Evolutionary conservation across 495 filamentous ascomycete genomes (phyloP), one percentile per base, ranked within the genome.

Genomic region (Xanthoparmelia taractica): DNA sequence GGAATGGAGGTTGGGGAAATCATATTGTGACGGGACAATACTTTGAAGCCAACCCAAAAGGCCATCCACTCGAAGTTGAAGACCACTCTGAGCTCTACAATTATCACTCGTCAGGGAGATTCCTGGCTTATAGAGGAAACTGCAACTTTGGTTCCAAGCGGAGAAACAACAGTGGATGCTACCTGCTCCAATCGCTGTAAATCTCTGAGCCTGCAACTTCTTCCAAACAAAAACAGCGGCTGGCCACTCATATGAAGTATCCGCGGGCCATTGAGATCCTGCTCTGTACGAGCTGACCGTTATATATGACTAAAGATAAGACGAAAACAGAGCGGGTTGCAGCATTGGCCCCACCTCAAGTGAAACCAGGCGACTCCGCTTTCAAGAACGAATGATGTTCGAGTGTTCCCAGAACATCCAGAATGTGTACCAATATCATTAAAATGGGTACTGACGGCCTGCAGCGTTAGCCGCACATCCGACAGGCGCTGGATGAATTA

Each of bases 1-100:
- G 58, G 29, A 37, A 38, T 60, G 34, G 63, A 61, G 15, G 58
- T 59, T 43, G 58, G 38, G 58, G 63, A 65, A 57, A 61, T 65
- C 18, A 65, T 36, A 65, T 41, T 50, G 23, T 57, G 50, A 65
- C 63, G 63, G 58, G 23, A 65, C 58, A 65, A 23, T 15, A 13
- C 25, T 27, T 11, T 7, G 10, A 33, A 54, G 17, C 50, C 8
- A 20, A 8, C 7, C 31, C 27, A 18, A 7, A 15, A 31, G 11
- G 17, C 13, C 27, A 18, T 52, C 48, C 15, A 52, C 27, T 52
- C 12, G 27, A 18, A 31, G 25, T 13, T 6, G 6, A 18, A 15
- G 18, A 3, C 5, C 27, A 8, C 12, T 52, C 48, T 31, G 12
- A 18, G 2, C 8, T 18, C 15, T 52, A 4, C 18, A 31, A 1